phyloP scores from a whole-genome alignment of 805 yeast genomes.

The Scheffersomyces stipitis region DNA sequence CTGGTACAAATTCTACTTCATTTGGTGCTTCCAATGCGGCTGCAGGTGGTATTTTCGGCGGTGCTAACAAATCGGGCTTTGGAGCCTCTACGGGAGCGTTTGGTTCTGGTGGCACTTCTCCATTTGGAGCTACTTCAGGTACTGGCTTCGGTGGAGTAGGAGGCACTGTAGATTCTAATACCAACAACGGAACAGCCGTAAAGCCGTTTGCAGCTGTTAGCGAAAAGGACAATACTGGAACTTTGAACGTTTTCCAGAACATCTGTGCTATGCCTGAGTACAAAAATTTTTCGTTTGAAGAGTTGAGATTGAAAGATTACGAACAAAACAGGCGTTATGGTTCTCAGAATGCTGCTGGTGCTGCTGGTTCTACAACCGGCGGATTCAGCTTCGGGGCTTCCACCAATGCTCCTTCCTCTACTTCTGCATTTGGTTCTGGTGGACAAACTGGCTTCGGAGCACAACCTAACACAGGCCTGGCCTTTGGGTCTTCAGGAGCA shows the following conservation, averaged over 20 bases:
- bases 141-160: constrained; percentile 20
- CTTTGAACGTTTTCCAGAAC: constrained; percentile 63
- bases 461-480: constrained; percentile 17
- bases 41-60: constrained; percentile 26
- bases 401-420: constrained; percentile 12
- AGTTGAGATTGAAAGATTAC: constrained; percentile 86
- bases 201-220: constrained; percentile 67
- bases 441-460: constrained; percentile 1
- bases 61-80: constrained; percentile 13
- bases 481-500: constrained; percentile 31
- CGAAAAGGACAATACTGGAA: constrained; percentile 70
- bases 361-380: constrained; percentile 31
- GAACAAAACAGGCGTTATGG: constrained; percentile 68
- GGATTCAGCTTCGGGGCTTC: constrained; percentile 28
- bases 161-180: constrained; percentile 22
- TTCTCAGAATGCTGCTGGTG: constrained; percentile 26
- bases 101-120: constrained; percentile 2
- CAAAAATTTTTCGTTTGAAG: constrained; percentile 77
- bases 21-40: constrained; percentile 14
- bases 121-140: constrained; percentile 17
- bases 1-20: constrained; percentile 19
- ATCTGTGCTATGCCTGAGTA: constrained; percentile 92
- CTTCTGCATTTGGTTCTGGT: constrained; percentile 14
- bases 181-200: constrained; percentile 65
- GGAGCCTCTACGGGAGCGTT: constrained; percentile 14